phyloP scores from a whole-genome alignment of 306 rosid genomes.

The Prunus mume region DNA sequence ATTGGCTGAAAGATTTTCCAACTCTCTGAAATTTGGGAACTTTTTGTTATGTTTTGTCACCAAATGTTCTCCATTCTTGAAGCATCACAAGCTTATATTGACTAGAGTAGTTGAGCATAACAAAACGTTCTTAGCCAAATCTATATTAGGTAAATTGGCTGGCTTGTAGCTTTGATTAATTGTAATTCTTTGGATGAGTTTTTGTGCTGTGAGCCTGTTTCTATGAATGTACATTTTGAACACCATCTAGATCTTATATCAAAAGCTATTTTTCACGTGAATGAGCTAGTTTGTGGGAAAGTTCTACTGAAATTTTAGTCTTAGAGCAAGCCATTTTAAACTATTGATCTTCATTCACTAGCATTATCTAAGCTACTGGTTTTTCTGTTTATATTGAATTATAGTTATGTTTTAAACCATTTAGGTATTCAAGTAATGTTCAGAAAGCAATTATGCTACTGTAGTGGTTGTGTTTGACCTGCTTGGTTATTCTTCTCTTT shows the following conservation, averaged over 20 bases:
- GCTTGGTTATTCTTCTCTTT: too few relatives aligned
- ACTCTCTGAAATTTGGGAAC: constrained; percentile 40
- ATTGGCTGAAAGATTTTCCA: constrained; percentile 23
- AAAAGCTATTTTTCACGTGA: neutral
- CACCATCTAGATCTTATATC: neutral
- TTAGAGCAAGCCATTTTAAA: neutral
- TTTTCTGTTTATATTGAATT: neutral
- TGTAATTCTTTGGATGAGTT: constrained; percentile 3
- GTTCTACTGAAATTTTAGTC: neutral
- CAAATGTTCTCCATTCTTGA: constrained; percentile 34
- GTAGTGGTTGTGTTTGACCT: too few relatives aligned
- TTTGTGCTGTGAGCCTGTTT: neutral
- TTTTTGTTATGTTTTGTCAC: constrained; percentile 36
- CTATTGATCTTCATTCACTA: neutral
- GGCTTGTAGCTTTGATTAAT: constrained; percentile 22
- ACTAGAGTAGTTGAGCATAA: constrained; percentile 29
- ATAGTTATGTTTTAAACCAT: neutral
- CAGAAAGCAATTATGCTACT: neutral
- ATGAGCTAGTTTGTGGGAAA: neutral
- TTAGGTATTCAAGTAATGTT: neutral
- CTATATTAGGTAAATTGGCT: constrained; percentile 33
- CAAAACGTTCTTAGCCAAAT: constrained; percentile 30
- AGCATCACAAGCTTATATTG: constrained; percentile 31
- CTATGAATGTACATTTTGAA: neutral
- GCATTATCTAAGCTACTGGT: neutral